Evolutionary conservation across 108 stramenopile species (phyloP).

Genomic region (Pseudonitzschia multiseries): DNA sequence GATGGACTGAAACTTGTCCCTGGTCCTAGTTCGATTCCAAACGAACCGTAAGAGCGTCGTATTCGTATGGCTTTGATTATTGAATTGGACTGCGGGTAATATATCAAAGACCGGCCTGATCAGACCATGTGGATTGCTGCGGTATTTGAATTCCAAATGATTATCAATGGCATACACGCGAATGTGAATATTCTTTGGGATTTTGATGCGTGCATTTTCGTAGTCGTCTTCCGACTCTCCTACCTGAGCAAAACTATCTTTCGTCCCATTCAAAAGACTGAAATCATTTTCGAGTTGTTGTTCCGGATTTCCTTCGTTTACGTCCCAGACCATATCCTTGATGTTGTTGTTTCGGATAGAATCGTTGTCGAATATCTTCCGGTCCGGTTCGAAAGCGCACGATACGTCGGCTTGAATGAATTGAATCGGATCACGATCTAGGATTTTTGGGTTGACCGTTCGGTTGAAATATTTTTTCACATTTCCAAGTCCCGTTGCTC

Average conservation of each 20-base stretch:
- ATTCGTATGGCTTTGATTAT: not conserved
- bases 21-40: not conserved
- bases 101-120: not conserved
- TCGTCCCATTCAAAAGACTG: too few relatives aligned
- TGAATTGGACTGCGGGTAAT: not conserved
- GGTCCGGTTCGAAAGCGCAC: not conserved
- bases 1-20: not conserved
- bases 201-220: not conserved
- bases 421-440: not conserved
- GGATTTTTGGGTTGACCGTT: not conserved
- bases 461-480: too few relatives aligned
- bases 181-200: constrained; percentile 17
- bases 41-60: not conserved
- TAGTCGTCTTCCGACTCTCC: not conserved
- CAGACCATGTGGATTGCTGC: not conserved
- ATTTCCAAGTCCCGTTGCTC: too few relatives aligned
- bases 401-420: not conserved
- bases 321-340: not conserved
- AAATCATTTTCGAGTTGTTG: too few relatives aligned
- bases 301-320: not conserved
- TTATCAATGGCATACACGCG: constrained; percentile 6
- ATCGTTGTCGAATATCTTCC: not conserved
- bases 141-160: not conserved
- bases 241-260: too few relatives aligned
- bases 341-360: not conserved